Base-by-base conservation (phyloP, 73 alveolate species). In the Paramecium pentaurelia region DNA sequence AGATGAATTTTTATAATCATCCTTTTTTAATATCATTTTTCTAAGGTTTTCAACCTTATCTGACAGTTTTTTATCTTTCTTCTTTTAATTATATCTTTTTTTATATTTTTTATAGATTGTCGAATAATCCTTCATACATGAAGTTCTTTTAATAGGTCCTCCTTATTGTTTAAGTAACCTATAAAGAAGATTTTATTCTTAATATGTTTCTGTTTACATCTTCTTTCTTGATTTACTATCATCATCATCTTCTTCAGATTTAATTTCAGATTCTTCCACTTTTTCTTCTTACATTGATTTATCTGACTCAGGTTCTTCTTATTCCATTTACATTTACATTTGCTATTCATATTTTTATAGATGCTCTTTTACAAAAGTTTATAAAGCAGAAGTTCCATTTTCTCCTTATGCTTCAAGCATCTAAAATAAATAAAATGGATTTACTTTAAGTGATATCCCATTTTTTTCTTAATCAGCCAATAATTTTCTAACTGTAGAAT, bases 401-500 rank as follows among this genome's bases (percentile, higher is more conserved):
- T 80, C 71, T 9, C 77, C 75, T 18, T 80, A 8, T 7, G 71
- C 75, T 9, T 80, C 91, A 20, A 80, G 73, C 58, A 32, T 40
- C 91, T 80, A 45, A 45, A 42, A 16, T 80, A 27, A 45, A 45
- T 80, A 8, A 27, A 80, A 54, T 54, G 70, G 70, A 3, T 73
- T n/a, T 80, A 80, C 91, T 38, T 80, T 80, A 11, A 80, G 30
- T 20, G 91, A 45, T 18, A 80, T 25, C 25, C 94, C 94, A 71
- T 70, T 71, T 83, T 89, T 89, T 27, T 89, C 94, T 83, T 71
- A 47, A 89, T 89, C 94, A 18, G 92, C 88, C 77, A 89, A 71
- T 10, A 89, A 73, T 71, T 89, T 89, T 27, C 94, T 40, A 27
- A 89, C 94, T 28, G 94, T 89, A 12, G 94, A 89, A 71, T 89